Percentiles rank a stretch among this genome's conserved stretches.
These are phyloP conservation scores for Tolypocladium sp. DNA, from an alignment of 2,329 filamentous ascomycete genomes.

Conservation along the genomic window DNA sequence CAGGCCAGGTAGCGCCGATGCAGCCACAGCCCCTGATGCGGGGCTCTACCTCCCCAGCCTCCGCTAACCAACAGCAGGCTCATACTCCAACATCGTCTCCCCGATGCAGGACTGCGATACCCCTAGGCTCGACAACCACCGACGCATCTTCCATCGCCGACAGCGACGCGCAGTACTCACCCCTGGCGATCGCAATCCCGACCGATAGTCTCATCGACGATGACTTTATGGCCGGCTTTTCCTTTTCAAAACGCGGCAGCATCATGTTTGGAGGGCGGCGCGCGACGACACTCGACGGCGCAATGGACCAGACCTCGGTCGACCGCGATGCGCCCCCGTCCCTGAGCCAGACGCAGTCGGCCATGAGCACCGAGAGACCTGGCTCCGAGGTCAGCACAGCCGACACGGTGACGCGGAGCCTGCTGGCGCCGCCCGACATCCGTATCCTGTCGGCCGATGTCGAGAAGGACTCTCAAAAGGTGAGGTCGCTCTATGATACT, in stretches of 20 bases:
- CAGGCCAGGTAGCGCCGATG: conserved; percentile 6
- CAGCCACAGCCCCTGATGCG: conserved; percentile 12
- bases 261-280: conserved; percentile 48
- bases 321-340: conserved; percentile 2
- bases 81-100: conserved; percentile 1
- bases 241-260: conserved; percentile 56
- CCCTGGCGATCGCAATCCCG: conserved; percentile 48
- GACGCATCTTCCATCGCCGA: conserved; percentile 11
- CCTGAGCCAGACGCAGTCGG: conserved; percentile 1
- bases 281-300: conserved; percentile 11
- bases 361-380: background rate
- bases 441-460: conserved; percentile 44
- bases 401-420: conserved; percentile 1
- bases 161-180: conserved; percentile 31
- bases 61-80: conserved; percentile 5
- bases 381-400: conserved; percentile 1
- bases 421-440: conserved; percentile 33
- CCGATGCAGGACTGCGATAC: background rate
- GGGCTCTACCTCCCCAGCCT: conserved; percentile 13
- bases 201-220: conserved; percentile 48
- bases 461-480: conserved; percentile 57
- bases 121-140: conserved; percentile 10
- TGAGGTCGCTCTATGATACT: conserved; percentile 56
- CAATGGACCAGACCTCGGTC: background rate
- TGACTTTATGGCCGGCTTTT: conserved; percentile 45